Evolutionary conservation across 2,329 filamentous ascomycete genomes (phyloP).

Genomic region (Dactylella cylindrospora): DNA sequence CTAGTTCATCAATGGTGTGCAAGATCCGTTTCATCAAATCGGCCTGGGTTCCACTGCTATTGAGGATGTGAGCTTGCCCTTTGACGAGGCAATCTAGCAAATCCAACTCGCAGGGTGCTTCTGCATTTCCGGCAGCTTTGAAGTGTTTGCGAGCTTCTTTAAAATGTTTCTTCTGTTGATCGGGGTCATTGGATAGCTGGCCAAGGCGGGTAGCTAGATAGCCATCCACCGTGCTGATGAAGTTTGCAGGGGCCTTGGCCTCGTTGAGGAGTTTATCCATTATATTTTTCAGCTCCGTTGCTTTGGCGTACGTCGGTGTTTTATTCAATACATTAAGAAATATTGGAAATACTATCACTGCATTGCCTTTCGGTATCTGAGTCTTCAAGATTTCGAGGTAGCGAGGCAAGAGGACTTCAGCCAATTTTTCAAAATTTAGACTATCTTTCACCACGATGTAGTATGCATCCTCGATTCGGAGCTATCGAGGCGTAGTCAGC

Average conservation of each 20-base stretch:
- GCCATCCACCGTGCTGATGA: conserved; percentile 21
- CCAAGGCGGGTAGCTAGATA: conserved; percentile 26
- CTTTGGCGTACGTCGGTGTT: background rate
- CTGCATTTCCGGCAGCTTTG: conserved; percentile 26
- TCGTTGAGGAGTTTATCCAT: conserved; percentile 19
- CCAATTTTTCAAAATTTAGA: background rate
- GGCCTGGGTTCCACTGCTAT: background rate
- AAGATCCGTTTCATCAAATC: conserved; percentile 14
- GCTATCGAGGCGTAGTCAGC: background rate
- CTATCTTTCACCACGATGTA: conserved; percentile 29
- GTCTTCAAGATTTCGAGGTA: conserved; percentile 23
- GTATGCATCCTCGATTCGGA: conserved; percentile 20
- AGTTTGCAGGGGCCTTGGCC: background rate
- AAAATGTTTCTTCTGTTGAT: conserved; percentile 19
- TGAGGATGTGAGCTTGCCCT: conserved; percentile 11
- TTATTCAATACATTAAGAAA: conserved; percentile 28
- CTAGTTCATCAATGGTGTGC: conserved; percentile 11
- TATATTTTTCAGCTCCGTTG: conserved; percentile 4
- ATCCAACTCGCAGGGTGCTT: conserved; percentile 38
- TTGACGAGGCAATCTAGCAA: conserved; percentile 13
- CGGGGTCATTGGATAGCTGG: conserved; percentile 8
- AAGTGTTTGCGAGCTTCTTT: conserved; percentile 24
- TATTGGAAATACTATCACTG: conserved; percentile 6
- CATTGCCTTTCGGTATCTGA: conserved; percentile 24
- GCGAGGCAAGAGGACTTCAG: background rate